A percentile compares a stretch with the other conserved stretches of the same genome.
Evolutionary conservation across 2,329 filamentous ascomycete species (phyloP).

Genomic region (Huntiella savannae): DNA sequence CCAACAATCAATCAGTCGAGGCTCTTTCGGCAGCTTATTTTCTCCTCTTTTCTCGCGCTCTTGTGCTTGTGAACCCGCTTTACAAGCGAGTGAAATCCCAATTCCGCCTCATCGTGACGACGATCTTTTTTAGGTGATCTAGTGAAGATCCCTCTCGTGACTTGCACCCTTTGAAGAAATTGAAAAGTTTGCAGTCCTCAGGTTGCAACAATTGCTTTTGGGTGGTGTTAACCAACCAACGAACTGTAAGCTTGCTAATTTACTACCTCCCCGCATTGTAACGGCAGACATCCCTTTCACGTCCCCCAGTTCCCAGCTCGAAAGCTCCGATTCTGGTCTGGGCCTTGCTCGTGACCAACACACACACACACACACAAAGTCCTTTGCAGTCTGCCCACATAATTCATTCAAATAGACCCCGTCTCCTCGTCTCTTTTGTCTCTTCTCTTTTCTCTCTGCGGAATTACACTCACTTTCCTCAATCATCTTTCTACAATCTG

Average conservation of each 20-base stretch:
- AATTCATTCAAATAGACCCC: neutral
- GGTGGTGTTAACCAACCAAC: neutral
- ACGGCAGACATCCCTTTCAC: no score
- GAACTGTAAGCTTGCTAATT: neutral
- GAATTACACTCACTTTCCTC: conserved; percentile 1
- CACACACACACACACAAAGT: no score
- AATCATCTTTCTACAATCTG: neutral
- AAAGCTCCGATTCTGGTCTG: neutral
- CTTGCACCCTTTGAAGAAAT: neutral
- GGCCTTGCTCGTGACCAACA: neutral
- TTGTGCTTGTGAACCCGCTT: no score
- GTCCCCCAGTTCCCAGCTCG: neutral
- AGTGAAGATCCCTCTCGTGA: neutral
- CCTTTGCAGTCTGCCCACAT: neutral
- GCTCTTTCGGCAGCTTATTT: no score
- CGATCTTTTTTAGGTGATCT: no score
- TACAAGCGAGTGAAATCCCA: no score
- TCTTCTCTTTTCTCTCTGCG: conserved; percentile 8
- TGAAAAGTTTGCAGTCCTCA: neutral
- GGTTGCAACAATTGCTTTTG: neutral
- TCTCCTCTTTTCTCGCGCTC: no score
- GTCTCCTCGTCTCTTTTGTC: neutral
- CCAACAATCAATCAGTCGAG: no score
- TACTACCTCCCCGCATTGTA: no score
- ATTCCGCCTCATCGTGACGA: no score